phyloP scores from a whole-genome alignment of 2,329 filamentous ascomycete genomes.

The Geosmithia morbida region DNA sequence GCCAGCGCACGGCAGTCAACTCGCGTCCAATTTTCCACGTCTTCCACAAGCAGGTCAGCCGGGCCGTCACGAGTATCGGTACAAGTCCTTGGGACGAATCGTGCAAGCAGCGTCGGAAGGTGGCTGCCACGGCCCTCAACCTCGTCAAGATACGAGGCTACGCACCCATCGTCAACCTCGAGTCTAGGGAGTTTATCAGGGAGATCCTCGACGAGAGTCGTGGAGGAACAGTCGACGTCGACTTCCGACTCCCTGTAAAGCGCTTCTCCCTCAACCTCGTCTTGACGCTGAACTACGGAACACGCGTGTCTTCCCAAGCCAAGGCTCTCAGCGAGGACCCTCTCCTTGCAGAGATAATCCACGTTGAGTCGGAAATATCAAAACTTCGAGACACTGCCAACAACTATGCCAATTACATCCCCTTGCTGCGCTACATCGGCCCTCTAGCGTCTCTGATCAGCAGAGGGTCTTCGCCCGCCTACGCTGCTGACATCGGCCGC shows the following conservation, averaged over 20 bases:
- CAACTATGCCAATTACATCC: constrained; percentile 10
- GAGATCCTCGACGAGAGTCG: constrained; percentile 43
- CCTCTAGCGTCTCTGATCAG: constrained; percentile 1
- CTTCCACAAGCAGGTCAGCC: constrained; percentile 40
- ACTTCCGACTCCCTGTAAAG: constrained; percentile 47
- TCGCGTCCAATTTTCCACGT: constrained; percentile 51
- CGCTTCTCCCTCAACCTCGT: constrained; percentile 50
- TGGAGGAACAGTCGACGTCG: constrained; percentile 38
- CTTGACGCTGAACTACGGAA: constrained; percentile 50
- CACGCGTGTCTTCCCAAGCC: constrained; percentile 26
- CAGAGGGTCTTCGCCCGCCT: not conserved
- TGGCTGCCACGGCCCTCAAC: constrained; percentile 51
- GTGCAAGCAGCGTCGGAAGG: constrained; percentile 50
- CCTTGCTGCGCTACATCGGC: constrained; percentile 6
- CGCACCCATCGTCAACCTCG: constrained; percentile 53
- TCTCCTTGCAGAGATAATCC: constrained; percentile 8
- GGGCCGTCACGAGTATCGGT: constrained; percentile 31
- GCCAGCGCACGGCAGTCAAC: constrained; percentile 49
- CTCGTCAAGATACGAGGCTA: constrained; percentile 50
- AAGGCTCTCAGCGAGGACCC: constrained; percentile 49
- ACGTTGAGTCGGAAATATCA: constrained; percentile 9
- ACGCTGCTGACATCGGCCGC: constrained; percentile 7
- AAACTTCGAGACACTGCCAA: constrained; percentile 7
- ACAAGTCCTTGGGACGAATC: constrained; percentile 57
- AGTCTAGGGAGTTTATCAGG: constrained; percentile 40